Evolutionary conservation across 2,329 filamentous ascomycete species (phyloP), one percentile per base, ranked within the genome.

Genomic region (Westerdykella ornata): DNA sequence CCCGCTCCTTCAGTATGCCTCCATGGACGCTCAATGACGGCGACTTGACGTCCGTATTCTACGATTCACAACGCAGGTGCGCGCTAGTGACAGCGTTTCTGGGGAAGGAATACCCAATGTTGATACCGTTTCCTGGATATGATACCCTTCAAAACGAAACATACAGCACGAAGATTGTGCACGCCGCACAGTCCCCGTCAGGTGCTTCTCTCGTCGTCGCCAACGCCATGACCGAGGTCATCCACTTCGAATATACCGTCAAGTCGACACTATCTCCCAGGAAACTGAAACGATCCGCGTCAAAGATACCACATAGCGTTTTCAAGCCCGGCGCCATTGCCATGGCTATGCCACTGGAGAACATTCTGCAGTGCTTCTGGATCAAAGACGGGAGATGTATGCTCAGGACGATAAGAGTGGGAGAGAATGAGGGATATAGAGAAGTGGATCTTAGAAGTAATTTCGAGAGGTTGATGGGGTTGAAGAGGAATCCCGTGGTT

Each of bases 141-240:
- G 53, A 52, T 4, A 51, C 51, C 8, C 52, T 58, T 5, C 54
- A 53, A 36, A 60, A 56, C 44, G 55, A 60, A 39, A 53, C 53
- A 6, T 56, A 55, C 12, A 59, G 54, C 39, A 59, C 59, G 1
- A 59, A 57, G 32, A 54, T 65, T 15, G 48, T 65, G 4, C 54
- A 63, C 33, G 61, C 60, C 7, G 59, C 62, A 11, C 63, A 65
- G 41, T 65, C 62, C 4, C 60, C 61, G 3, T 62, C 59, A 3
- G 61, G 60, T 7, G 42, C 49, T 4, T 52, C 52, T 6, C 60
- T 63, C 30, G 46, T 54, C 7, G 49, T 60, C 28, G 54, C 56
- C 30, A 66, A 65, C 39, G 55, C 59, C n/a, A 60, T 60, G 54
- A 60, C 55, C 5, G 60, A 66, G 32, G 56, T 65, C n/a, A 56